Evolutionary conservation across 1,284 basidiomycete genomes (phyloP).

Genomic region (Cystobasidium pallidum): DNA sequence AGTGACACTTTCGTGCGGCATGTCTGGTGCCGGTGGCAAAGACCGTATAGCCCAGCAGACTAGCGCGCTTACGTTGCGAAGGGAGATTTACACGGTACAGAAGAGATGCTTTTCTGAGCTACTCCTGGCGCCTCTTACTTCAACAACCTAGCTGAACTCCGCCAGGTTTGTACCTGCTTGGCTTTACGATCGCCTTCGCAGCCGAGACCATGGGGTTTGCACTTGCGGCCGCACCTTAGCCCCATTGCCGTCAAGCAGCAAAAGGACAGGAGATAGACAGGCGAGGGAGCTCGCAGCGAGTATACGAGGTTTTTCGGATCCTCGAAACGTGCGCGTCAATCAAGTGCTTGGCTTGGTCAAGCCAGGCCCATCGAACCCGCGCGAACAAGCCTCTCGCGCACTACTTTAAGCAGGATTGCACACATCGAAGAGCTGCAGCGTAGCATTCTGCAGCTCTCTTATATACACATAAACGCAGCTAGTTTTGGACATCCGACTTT

Average conservation of each 20-base stretch:
- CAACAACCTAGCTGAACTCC: too few species aligned
- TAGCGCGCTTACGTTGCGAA: neutral
- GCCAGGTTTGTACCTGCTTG: too few species aligned
- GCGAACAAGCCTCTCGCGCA: constrained; percentile 37
- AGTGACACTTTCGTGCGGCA: too few species aligned
- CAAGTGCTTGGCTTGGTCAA: neutral
- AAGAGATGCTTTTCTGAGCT: too few species aligned
- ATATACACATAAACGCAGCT: constrained; percentile 6
- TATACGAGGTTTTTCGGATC: too few species aligned
- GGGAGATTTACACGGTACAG: neutral
- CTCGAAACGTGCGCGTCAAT: neutral
- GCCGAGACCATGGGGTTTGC: too few species aligned
- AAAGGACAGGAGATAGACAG: constrained; percentile 1
- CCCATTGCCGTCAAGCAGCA: neutral
- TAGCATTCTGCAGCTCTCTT: too few species aligned
- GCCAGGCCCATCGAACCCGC: neutral
- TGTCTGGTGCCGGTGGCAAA: neutral
- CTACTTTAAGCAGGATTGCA: constrained; percentile 2
- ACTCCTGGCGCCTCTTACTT: too few species aligned
- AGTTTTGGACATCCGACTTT: constrained; percentile 58
- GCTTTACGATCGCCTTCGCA: too few species aligned
- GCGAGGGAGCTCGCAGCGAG: neutral
- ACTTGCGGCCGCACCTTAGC: neutral
- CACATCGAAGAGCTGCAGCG: neutral
- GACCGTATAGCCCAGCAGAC: neutral